A percentile compares a stretch with the other conserved stretches of the same genome.
Conservation (phyloP, 345 rosid species). For the Pistacia vera region DNA sequence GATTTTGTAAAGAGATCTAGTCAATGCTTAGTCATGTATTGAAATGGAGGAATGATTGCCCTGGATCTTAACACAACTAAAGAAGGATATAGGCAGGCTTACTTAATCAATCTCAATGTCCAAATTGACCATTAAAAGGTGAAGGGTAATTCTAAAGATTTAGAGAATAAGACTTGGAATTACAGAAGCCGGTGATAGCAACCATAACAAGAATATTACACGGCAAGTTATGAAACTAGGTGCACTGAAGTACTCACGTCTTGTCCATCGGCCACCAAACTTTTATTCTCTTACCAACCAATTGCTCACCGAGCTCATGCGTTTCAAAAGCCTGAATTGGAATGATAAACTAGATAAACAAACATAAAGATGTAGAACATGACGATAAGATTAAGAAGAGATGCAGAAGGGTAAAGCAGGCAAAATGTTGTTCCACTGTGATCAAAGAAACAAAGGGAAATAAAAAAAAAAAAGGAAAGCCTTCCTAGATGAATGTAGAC, state of each 20-base stretch:
- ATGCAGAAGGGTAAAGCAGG: neutral
- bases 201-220: conserved; percentile 9
- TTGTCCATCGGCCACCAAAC: conserved; percentile 80
- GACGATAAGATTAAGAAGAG: neutral
- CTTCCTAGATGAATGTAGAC: neutral
- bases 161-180: neutral
- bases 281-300: conserved; percentile 56
- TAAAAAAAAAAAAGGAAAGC: neutral
- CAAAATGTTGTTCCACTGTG: neutral
- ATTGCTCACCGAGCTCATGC: conserved; percentile 35
- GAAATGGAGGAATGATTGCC: conserved; percentile 6
- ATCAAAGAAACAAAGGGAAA: neutral
- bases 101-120: neutral
- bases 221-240: neutral
- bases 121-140: neutral
- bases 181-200: neutral
- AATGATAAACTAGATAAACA: neutral
- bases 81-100: neutral
- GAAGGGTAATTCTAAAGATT: neutral
- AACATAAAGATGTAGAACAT: neutral
- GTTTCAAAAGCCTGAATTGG: conserved; percentile 40
- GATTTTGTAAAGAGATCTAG: neutral
- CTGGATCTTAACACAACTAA: neutral
- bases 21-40: neutral
- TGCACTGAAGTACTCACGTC: conserved; percentile 42